Evolutionary conservation across 2,329 filamentous ascomycete species (phyloP).

Genomic region (Mycosphaerelloides madeirae): DNA sequence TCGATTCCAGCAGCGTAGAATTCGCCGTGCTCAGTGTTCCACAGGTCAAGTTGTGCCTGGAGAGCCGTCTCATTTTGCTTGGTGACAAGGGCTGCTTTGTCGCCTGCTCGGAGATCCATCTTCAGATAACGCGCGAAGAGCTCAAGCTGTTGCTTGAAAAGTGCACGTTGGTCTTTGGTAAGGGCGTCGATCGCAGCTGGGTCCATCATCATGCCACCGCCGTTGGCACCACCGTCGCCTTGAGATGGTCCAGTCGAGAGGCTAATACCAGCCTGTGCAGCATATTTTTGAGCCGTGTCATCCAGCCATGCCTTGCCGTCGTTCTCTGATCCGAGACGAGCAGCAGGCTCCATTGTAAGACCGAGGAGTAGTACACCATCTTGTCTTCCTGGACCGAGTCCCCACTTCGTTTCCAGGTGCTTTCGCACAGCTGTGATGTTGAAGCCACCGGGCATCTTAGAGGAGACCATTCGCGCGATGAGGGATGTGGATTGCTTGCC

Average conservation of each 20-base stretch:
- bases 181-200: constrained; percentile 93
- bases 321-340: constrained; percentile 80
- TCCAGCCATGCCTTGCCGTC: constrained; percentile 94
- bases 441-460: constrained; percentile 99
- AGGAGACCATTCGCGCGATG: constrained; percentile 90
- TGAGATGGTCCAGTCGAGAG: constrained; percentile 68
- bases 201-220: constrained; percentile 98
- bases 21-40: constrained; percentile 92
- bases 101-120: constrained; percentile 91
- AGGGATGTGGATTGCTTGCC: constrained; percentile 94
- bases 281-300: constrained; percentile 84
- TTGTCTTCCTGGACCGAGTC: constrained; percentile 77
- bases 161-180: constrained; percentile 89
- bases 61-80: constrained; percentile 82
- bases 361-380: constrained; percentile 85
- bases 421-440: constrained; percentile 96
- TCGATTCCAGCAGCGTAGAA: constrained; percentile 94
- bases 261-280: constrained; percentile 73
- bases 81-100: constrained; percentile 82
- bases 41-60: constrained; percentile 89
- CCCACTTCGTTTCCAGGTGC: constrained; percentile 92
- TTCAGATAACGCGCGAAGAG: constrained; percentile 93
- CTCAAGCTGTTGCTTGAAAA: constrained; percentile 98
- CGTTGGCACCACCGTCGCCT: constrained; percentile 66
- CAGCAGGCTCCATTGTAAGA: constrained; percentile 85